Conservation (phyloP, 495 filamentous ascomycete genomes). For the Aspergillus panamensis region DNA sequence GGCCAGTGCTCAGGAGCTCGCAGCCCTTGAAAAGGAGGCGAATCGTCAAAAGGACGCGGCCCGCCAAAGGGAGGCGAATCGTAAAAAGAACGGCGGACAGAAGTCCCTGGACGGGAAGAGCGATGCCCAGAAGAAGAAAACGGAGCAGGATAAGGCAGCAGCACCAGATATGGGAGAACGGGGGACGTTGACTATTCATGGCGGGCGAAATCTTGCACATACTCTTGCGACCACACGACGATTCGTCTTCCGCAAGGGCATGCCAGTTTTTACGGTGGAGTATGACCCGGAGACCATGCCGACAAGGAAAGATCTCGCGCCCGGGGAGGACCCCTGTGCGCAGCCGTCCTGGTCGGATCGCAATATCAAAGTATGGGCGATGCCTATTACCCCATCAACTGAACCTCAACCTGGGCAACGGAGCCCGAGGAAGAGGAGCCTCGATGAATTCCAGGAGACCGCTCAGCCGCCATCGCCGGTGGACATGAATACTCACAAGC, state of each 20-base stretch:
- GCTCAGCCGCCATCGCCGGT: slow-evolving; percentile 10
- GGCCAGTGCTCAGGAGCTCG: slow-evolving; percentile 29
- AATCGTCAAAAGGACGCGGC: slow-evolving; percentile 31
- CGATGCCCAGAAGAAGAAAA: slow-evolving; percentile 9
- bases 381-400: slow-evolving; percentile 50
- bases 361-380: slow-evolving; percentile 77
- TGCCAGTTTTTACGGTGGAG: slow-evolving; percentile 68
- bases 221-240: slow-evolving; percentile 73
- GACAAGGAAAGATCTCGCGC: slow-evolving; percentile 13
- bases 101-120: no score
- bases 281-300: slow-evolving; percentile 44
- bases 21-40: slow-evolving; percentile 27
- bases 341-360: slow-evolving; percentile 69
- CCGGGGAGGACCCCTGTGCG: slow-evolving; percentile 35
- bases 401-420: slow-evolving; percentile 17
- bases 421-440: slow-evolving; percentile 57
- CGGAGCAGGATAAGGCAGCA: slow-evolving; percentile 12
- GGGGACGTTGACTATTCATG: slow-evolving; percentile 62
- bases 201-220: slow-evolving; percentile 72
- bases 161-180: background rate
- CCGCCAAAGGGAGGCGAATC: no score
- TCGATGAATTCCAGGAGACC: slow-evolving; percentile 52
- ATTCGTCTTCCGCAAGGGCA: slow-evolving; percentile 83
- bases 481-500: slow-evolving; percentile 32
- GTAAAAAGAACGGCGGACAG: slow-evolving; percentile 19